Evolutionary conservation across 805 yeast genomes (phyloP), one percentile per base, ranked within the genome.

Genomic region (Millerozyma acaciae): DNA sequence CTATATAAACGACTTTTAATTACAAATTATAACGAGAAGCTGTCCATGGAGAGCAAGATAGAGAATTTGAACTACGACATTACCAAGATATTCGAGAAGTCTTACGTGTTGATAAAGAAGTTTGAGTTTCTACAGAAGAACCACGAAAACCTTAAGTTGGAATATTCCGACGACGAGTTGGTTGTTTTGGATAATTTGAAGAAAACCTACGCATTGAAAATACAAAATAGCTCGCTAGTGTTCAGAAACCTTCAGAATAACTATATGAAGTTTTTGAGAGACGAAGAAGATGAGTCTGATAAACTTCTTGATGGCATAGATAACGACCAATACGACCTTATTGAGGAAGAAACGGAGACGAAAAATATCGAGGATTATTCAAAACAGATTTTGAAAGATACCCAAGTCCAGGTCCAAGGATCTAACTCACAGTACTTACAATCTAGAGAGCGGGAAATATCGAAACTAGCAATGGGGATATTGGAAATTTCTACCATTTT

Each of bases 401-500:
- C 47, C 9, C 60, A 53, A 32, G 48, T 40, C 24, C 52, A 42
- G 34, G 38, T 37, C 18, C 53, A 51, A 32, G 16, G 55, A 40
- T 30, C 46, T 45, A 41, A 53, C 45, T 45, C 45, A 27, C 45
- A 39, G 18, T 35, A 61, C 34, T 56, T 84, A 22, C 73, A 76
- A 35, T 86, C 84, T 45, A 70, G 98, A 34, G 98, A 93, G 51
- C 75, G 79, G 33, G 98, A 90, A 51, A 93, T 93, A 33, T 83
- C 84, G 20, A 84, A 83, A 44, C 72, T 93, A 34, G 97, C 98
- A 4, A 86, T 85, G 67, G 96, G 97, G 32, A 95, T 93, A 28
- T 65, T 90, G 25, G 99, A 93, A 54, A 85, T 93, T 1, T 84
- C 94, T 19, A 86, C 90, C 1, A 90, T 93, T 28, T 93, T 93